Percentiles rank a stretch among this genome's conserved stretches.
Conservation (phyloP, 768 basidiomycete genomes). For the Favolaschia claudopus region DNA sequence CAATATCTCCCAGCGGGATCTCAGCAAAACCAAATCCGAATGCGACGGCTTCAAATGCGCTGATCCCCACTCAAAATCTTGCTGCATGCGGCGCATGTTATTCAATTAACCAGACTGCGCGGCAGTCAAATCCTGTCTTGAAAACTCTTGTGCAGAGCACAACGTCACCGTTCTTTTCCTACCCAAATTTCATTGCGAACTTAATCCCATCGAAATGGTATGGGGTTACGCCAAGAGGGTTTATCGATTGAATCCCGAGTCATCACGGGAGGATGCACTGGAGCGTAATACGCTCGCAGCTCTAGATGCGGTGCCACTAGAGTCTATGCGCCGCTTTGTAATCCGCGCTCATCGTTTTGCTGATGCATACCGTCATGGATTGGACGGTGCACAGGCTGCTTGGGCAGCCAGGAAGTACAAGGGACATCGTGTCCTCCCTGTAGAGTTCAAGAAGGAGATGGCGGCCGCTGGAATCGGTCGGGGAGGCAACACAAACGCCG, state of each 20-base stretch:
- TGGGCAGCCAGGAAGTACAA: slow-evolving; percentile 4
- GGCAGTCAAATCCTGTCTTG: slow-evolving; percentile 29
- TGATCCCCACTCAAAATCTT: slow-evolving; percentile 17
- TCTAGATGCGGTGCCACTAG: background rate
- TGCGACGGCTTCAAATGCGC: slow-evolving; percentile 34
- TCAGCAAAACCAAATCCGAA: background rate
- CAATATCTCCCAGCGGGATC: background rate
- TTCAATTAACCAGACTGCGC: slow-evolving; percentile 34
- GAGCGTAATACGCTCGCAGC: slow-evolving; percentile 25
- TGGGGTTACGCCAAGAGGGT: slow-evolving; percentile 34
- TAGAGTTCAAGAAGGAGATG: background rate
- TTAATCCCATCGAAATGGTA: slow-evolving; percentile 38
- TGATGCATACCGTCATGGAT: slow-evolving; percentile 1
- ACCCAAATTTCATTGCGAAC: slow-evolving; percentile 28
- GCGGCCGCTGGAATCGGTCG: background rate
- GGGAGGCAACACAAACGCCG: background rate
- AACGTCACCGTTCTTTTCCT: slow-evolving; percentile 26
- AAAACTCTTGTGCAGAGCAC: slow-evolving; percentile 19
- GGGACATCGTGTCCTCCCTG: slow-evolving; percentile 17
- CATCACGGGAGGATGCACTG: slow-evolving; percentile 29
- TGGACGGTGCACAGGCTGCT: background rate
- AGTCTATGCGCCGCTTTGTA: slow-evolving; percentile 1
- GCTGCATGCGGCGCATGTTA: slow-evolving; percentile 36
- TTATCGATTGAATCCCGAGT: background rate
- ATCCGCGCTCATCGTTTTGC: background rate